phyloP scores from a whole-genome alignment of 2,329 filamentous ascomycete genomes.

The Esteya vermicola region DNA sequence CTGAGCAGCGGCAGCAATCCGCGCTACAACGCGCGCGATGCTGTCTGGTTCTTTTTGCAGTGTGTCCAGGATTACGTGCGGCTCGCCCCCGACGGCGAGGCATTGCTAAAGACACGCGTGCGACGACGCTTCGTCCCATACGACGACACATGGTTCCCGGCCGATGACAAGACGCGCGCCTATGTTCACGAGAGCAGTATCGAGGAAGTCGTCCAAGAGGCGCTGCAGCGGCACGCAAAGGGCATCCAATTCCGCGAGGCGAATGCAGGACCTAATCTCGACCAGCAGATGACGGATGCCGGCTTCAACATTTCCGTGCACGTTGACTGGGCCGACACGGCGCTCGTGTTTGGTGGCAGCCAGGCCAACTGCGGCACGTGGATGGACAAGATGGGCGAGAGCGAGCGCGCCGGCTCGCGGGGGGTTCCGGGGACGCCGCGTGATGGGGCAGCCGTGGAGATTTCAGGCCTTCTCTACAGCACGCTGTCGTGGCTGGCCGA shows the following conservation, averaged over 20 bases:
- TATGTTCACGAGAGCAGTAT: slow-evolving; percentile 78
- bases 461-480: slow-evolving; percentile 87
- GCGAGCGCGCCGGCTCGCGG: slow-evolving; percentile 76
- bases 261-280: slow-evolving; percentile 77
- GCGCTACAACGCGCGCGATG: slow-evolving; percentile 90
- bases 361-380: slow-evolving; percentile 94
- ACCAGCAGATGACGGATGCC: slow-evolving; percentile 82
- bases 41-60: slow-evolving; percentile 95
- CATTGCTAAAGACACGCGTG: slow-evolving; percentile 62
- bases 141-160: slow-evolving; percentile 97
- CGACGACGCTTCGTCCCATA: slow-evolving; percentile 83
- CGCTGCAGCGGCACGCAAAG: slow-evolving; percentile 77
- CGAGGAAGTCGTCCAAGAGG: slow-evolving; percentile 83
- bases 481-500: slow-evolving; percentile 65
- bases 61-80: slow-evolving; percentile 86
- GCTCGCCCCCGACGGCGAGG: slow-evolving; percentile 62
- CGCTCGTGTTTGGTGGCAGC: slow-evolving; percentile 86
- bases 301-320: slow-evolving; percentile 87
- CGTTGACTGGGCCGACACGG: slow-evolving; percentile 83
- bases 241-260: slow-evolving; percentile 90
- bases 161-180: slow-evolving; percentile 62
- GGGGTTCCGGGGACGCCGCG: slow-evolving; percentile 92
- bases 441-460: slow-evolving; percentile 89
- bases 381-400: slow-evolving; percentile 99
- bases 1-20: slow-evolving; percentile 74